Evolutionary conservation across 2,329 filamentous ascomycete species (phyloP), one percentile per base, ranked within the genome.

Genomic region (Alternaria hordeiaustralica): DNA sequence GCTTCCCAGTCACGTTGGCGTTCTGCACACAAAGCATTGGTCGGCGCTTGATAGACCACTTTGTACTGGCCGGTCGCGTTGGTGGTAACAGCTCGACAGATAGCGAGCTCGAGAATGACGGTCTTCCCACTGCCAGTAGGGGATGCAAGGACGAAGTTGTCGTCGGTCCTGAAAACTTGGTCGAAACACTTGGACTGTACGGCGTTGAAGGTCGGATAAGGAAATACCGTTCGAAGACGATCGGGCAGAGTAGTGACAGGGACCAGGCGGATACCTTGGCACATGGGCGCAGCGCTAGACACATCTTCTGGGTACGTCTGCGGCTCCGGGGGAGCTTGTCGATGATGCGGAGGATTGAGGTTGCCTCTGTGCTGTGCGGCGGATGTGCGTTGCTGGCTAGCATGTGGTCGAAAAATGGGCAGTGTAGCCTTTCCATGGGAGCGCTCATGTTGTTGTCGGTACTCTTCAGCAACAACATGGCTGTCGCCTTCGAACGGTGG

Each of bases 101-200:
- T 92, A 4, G 92, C 92, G 49, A 97, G 84, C 78, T 97, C 93
- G 66, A 96, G 85, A 10, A 96, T 85, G 1, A 86, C 92, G 1
- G 93, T 97, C 78, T 97, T 96, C 3, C 93, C 93, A 76, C 92
- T 94, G 9, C 93, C 92, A 0, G 93, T 97, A 0, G 93, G 93
- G 8, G 93, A 90, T 1, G 92, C 90, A 13, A 96, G 84, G 0
- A 96, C 91, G 13, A 96, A 84, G 67, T 96, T 97, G 76, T 93
- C 87, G 68, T 90, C 87, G 0, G 87, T 87, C 6, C 84, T 81
- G 75, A 92, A 95, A 1, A 92, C 84, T 0, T 84, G 77, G 0
- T 85, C 76, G 69, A 95, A 96, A 71, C 90, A 93, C 74, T 90
- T 93, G 0, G 93, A 96, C 73, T 96, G 93, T 0, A 95, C 86